Conservation (phyloP, 108 stramenopile species). For the Aureococcus anophagefferens region DNA sequence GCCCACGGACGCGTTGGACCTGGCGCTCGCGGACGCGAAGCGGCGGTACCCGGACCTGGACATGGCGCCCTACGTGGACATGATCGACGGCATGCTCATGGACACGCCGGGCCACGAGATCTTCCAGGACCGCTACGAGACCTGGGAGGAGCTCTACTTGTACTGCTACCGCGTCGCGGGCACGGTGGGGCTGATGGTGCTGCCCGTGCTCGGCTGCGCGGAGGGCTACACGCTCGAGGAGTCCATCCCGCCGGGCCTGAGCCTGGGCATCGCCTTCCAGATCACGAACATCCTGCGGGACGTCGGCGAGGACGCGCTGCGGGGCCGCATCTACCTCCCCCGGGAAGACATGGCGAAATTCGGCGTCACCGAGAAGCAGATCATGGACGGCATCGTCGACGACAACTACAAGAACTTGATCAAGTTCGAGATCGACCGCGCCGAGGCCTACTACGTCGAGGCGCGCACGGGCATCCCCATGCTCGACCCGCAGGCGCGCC, state of each 20-base stretch:
- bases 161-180: conserved; percentile 96
- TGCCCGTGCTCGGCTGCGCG: conserved; percentile 82
- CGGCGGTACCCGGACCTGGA: conserved; percentile 72
- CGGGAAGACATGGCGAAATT: conserved; percentile 73
- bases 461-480: conserved; percentile 82
- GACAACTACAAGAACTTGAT: conserved; percentile 80
- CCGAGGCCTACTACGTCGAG: conserved; percentile 81
- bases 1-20: conserved; percentile 79
- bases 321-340: conserved; percentile 87
- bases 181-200: conserved; percentile 90
- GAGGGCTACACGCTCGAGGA: conserved; percentile 62
- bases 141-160: conserved; percentile 83
- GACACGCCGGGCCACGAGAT: conserved; percentile 68
- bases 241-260: conserved; percentile 80
- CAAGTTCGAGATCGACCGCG: conserved; percentile 86
- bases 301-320: conserved; percentile 87
- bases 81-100: conserved; percentile 94
- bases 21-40: conserved; percentile 72
- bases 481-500: conserved; percentile 70
- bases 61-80: conserved; percentile 82
- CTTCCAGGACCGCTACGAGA: conserved; percentile 80
- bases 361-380: conserved; percentile 64
- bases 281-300: conserved; percentile 95
- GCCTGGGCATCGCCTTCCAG: conserved; percentile 93
- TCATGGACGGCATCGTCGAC: conserved; percentile 71